Base-by-base conservation (phyloP, 768 basidiomycete genomes). In the Kwoniella dendrophila region DNA sequence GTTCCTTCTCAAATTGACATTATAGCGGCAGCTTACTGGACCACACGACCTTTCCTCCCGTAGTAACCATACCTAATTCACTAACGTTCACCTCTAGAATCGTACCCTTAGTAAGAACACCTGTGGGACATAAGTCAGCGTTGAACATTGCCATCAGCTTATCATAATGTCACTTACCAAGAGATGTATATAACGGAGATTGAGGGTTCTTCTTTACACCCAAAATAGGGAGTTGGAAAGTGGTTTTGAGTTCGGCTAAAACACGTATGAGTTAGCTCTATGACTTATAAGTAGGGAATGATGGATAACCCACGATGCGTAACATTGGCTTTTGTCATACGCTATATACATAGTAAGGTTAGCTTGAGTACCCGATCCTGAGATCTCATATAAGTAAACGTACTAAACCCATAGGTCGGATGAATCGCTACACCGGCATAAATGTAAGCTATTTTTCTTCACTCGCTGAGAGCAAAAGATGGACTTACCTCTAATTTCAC, bases 121-220 rank as follows among this genome's bases (percentile, higher is more conserved):
- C 95, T 40, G 94, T 27, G 4, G 41, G 64, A 97, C 86, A 43
- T 6, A n/a, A 43, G 1, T 93, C 96, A 44, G 94, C 92, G 80
- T 95, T 33, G 32, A 22, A 12, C 47, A 29, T 12, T 48, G 12
- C 47, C 16, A n/a, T 33, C 94, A 6, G 94, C 6, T 7, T 38
- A 4, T 16, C 22, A 32, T 5, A 40, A 41, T 27, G 14, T 54
- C 94, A 85, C 48, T 96, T 92, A 50, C 67, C 68, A 24, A 73
- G 64, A 34, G 73, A 72, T 11, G 79, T 75, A 65, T 76, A 75
- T 26, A 78, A 59, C 0, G 96, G 95, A 20, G 93, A 96, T 78
- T 98, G 96, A 26, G 96, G 96, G 75, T 99, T 99, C 83, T 98
- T 98, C 84, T 99, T 99, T 59, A 99, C 96, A 45, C 91, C 91